Evolutionary conservation across 1,139 yeast species (phyloP), one percentile per base, ranked within the genome.

Genomic region (Taiozyma sp.): DNA sequence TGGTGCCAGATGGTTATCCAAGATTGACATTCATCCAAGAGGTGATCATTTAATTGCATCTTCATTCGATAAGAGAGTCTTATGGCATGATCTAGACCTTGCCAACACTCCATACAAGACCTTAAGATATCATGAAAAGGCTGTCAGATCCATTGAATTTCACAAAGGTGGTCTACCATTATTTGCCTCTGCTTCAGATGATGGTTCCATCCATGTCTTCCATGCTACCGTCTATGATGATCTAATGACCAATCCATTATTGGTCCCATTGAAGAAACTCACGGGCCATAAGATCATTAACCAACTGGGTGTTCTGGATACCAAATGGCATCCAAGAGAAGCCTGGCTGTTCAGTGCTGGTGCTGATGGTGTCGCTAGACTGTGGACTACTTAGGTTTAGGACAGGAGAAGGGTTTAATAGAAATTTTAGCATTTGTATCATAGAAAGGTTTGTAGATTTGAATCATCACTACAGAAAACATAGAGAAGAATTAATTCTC

Each of bases 301-400:
- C 63, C 85, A 88, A 64, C 73, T 93, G 56, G 99, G 99, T 63
- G 96, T 93, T n/a, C 76, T 93, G 65, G 88, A 85, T 66, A 79
- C 87, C 50, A 80, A 80, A 49, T 93, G 99, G 99, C 99, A 95
- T 76, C 98, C 99, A 57, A 84, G 85, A 64, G 98, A 95, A 70
- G 97, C 99, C 1, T 93, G 99, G 99, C 75, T 93, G 63, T 90
- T 93, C 68, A 85, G 95, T 67, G 90, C 96, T n/a, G 99, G 98
- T 61, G 98, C 98, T 24, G 99, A 95, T 69, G 91, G 96, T 54
- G 85, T 93, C 49, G 98, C 97, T 21, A 83, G 97, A 65, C 75
- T 93, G 65, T 93, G 99, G 99, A 93, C 99, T 42, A 88, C 96
- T n/a, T 83, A 68, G 42, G 16, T 32, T 32, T n/a, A 32, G 35